Base-by-base conservation (phyloP, 1,139 yeast genomes). In the Suhomyces yuchorum region DNA sequence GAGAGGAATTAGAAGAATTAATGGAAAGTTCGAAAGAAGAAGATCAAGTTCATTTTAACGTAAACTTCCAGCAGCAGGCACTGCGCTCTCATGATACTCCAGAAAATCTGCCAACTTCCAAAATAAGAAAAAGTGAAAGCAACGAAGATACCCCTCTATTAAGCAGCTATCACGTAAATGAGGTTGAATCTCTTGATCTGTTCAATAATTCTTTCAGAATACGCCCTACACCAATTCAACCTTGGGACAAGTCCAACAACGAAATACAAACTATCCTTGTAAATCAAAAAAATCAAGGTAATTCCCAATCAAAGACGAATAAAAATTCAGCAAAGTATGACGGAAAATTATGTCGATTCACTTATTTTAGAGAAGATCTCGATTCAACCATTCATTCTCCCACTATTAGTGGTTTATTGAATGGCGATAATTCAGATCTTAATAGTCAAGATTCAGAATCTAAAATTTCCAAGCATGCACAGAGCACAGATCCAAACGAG, bases 341-440 rank as follows among this genome's bases (percentile, higher is more conserved):
- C 39, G 63, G 65, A 2, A 65, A 62, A 17, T 49, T 63, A n/a
- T 71, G 72, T 50, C 57, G 99, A 52, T 93, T 88, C 69, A 90
- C 98, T 0, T 93, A 92, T 62, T 93, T 93, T 66, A 76, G 98
- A 55, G 97, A 92, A 56, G 96, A 91, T 59, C 70, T 93, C 56
- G 88, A 86, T 17, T 82, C 90, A 14, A 93, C 99, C 0, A 82
- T 93, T 14, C 98, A 93, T 65, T 83, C 97, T 0, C 93, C 97
- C 1, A 85, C 87, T 3, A 83, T 93, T 32, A 85, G 96, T 12
- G 98, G 97, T 0, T 71, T 92, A 30, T 63, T 90, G 36, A 47
- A 50, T 6, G 51, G 43, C 5, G 41, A 24, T 2, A 23, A 22
- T 7, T 24, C 44, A 11, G 40, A 26, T 9, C 42, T 42, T 24